Evolutionary conservation across 1,284 basidiomycete species (phyloP).

Genomic region (Hypsizygus ulmarius): DNA sequence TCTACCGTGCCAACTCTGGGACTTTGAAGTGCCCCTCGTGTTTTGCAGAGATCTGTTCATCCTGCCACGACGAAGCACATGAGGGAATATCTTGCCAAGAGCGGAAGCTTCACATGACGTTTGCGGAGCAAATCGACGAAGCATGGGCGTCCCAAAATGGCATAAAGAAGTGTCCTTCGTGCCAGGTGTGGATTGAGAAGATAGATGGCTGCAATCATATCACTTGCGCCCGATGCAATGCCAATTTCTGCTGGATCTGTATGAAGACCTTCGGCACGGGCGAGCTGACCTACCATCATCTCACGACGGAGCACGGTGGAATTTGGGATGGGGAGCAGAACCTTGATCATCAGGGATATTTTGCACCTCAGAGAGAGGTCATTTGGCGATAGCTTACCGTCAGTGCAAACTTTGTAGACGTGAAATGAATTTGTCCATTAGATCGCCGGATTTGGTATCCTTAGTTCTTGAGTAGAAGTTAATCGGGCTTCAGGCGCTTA

Average conservation of each 20-base stretch:
- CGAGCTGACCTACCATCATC: slow-evolving; percentile 47
- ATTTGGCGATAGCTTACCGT: too few relatives aligned
- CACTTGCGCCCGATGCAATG: slow-evolving; percentile 42
- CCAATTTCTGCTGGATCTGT: slow-evolving; percentile 53
- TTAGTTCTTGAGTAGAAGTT: too few relatives aligned
- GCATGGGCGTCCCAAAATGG: slow-evolving; percentile 34
- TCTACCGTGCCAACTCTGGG: slow-evolving; percentile 38
- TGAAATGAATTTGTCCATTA: too few relatives aligned
- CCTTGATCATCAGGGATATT: too few relatives aligned
- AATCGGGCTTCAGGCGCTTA: too few relatives aligned
- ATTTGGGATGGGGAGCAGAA: background rate
- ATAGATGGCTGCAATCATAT: slow-evolving; percentile 56
- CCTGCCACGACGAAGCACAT: slow-evolving; percentile 47
- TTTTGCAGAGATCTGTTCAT: slow-evolving; percentile 44
- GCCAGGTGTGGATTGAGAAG: slow-evolving; percentile 44
- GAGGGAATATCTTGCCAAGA: slow-evolving; percentile 48
- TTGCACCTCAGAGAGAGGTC: too few relatives aligned
- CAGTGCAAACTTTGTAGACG: too few relatives aligned
- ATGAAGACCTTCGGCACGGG: slow-evolving; percentile 27
- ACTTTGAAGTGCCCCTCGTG: slow-evolving; percentile 39
- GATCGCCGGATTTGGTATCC: too few relatives aligned
- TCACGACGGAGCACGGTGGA: slow-evolving; percentile 43
- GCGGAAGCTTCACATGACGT: slow-evolving; percentile 27
- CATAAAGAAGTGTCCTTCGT: slow-evolving; percentile 39
- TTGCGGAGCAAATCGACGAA: slow-evolving; percentile 40